Conservation (phyloP, 2,329 filamentous ascomycete genomes). For the Exserohilum rostratum region DNA sequence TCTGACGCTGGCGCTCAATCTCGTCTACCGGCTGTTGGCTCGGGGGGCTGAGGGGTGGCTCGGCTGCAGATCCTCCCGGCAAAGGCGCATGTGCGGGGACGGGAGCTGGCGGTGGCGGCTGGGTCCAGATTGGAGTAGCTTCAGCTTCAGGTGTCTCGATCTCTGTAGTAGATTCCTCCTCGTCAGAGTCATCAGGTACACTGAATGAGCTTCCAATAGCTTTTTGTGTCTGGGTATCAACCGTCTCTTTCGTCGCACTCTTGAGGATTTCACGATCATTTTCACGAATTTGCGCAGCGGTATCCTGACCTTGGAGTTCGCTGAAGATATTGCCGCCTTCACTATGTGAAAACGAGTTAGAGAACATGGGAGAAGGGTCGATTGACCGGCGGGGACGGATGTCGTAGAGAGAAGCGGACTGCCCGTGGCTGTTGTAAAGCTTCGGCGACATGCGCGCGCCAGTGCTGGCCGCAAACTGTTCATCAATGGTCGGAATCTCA, state of each 20-base stretch:
- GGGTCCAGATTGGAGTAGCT: slow-evolving; percentile 36
- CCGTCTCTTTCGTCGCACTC: slow-evolving; percentile 17
- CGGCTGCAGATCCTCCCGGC: slow-evolving; percentile 21
- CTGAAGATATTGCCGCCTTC: slow-evolving; percentile 39
- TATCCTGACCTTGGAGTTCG: slow-evolving; percentile 27
- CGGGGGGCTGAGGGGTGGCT: slow-evolving; percentile 6
- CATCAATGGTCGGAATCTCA: slow-evolving; percentile 30
- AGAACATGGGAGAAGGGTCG: slow-evolving; percentile 44
- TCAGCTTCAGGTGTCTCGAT: slow-evolving; percentile 25
- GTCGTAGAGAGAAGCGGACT: slow-evolving; percentile 30
- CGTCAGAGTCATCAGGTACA: slow-evolving; percentile 31
- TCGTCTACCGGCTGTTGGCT: slow-evolving; percentile 27
- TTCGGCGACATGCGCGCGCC: slow-evolving; percentile 6
- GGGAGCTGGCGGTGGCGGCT: slow-evolving; percentile 44
- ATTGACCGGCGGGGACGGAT: slow-evolving; percentile 39
- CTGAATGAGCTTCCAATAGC: slow-evolving; percentile 27
- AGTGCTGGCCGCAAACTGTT: slow-evolving; percentile 17
- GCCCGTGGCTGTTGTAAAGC: slow-evolving; percentile 31
- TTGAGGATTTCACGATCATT: slow-evolving; percentile 25
- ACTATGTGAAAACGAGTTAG: slow-evolving; percentile 17
- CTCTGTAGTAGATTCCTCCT: slow-evolving; percentile 21
- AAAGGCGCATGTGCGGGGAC: slow-evolving; percentile 43
- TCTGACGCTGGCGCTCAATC: slow-evolving; percentile 37
- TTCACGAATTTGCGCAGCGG: slow-evolving; percentile 15
- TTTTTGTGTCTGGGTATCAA: slow-evolving; percentile 9